These are phyloP conservation scores for Rubia peregrina DNA, from an alignment of 305 asterid genomes.

Conservation along the genomic window DNA sequence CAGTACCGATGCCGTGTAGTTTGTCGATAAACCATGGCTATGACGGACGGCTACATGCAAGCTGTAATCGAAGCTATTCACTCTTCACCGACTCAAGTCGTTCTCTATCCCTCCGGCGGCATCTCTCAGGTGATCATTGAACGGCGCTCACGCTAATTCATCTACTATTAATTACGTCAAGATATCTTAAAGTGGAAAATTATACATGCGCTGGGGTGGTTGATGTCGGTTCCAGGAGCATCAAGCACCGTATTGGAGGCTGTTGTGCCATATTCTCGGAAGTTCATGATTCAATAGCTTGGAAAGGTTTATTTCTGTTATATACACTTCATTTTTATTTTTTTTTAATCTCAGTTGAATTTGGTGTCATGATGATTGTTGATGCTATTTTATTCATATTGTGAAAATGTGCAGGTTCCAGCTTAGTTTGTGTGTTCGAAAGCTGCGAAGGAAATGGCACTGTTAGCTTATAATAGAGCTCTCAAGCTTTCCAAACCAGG, in stretches of 20 bases:
- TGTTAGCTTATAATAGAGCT: constrained; percentile 89
- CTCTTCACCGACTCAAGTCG: constrained; percentile 64
- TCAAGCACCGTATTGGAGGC: constrained; percentile 74
- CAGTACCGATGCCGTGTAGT: constrained; percentile 15
- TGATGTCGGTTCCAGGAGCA: constrained; percentile 89
- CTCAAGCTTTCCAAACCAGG: constrained; percentile 77
- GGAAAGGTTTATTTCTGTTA: constrained; percentile 43
- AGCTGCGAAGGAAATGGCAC: constrained; percentile 83
- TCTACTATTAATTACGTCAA: not conserved
- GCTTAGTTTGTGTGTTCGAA: constrained; percentile 48
- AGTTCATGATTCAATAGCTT: constrained; percentile 74
- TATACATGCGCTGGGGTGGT: constrained; percentile 77
- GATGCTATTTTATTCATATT: not conserved
- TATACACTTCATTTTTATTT: not conserved
- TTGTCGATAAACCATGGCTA: constrained; percentile 11
- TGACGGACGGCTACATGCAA: constrained; percentile 62
- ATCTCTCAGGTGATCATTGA: constrained; percentile 63
- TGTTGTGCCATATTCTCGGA: constrained; percentile 70
- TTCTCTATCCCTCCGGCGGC: constrained; percentile 79
- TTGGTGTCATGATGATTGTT: not conserved
- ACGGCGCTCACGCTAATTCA: not conserved
- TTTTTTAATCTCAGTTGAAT: not conserved
- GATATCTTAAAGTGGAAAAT: not conserved
- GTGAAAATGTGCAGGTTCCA: constrained; percentile 44
- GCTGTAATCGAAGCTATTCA: constrained; percentile 67